Evolutionary conservation across 345 rosid genomes (phyloP), one percentile per base, ranked within the genome.

Genomic region (Eucalyptus sp.): DNA sequence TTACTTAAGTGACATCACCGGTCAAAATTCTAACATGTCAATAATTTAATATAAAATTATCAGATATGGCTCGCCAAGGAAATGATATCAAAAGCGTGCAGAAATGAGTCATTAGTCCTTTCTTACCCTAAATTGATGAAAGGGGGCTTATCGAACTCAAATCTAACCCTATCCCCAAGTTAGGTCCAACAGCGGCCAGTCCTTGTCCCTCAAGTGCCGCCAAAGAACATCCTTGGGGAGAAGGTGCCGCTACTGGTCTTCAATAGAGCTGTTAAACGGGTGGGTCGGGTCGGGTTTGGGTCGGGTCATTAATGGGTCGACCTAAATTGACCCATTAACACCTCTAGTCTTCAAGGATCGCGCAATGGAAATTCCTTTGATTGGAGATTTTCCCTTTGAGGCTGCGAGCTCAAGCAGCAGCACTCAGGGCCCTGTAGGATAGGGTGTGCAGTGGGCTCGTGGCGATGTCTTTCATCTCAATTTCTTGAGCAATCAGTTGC

Each of bases 111-210:
- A 62, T 64, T 64, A 64, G 37, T 31, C 33, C 0, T 64, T 64
- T 64, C 76, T 64, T 64, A 15, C 37, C 76, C 71, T 10, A 64
- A 64, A n/a, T 64, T 64, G 37, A 64, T n/a, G 76, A n/a, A n/a
- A 4, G 31, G 68, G 10, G 76, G 10, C 76, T 14, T 13, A 29
- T 29, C 37, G 0, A 64, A 64, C 37, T 64, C 76, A 64, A 64
- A 64, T 14, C 41, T 64, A 64, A 0, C 37, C 76, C 20, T n/a
- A 64, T n/a, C 41, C 17, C 76, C 14, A n/a, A n/a, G 33, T 64
- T 64, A 64, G 41, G 41, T 95, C 33, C 60, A 50, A 86, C 41
- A 14, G 87, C 37, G 41, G 76, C 18, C 18, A n/a, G 76, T 64
- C 76, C n/a, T 64, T 50, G 14, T 29, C 33, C 33, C 33, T 4